These are phyloP conservation scores for Solanum pimpinellifolium DNA, from an alignment of 257 asterid species.

Conservation along the genomic window DNA sequence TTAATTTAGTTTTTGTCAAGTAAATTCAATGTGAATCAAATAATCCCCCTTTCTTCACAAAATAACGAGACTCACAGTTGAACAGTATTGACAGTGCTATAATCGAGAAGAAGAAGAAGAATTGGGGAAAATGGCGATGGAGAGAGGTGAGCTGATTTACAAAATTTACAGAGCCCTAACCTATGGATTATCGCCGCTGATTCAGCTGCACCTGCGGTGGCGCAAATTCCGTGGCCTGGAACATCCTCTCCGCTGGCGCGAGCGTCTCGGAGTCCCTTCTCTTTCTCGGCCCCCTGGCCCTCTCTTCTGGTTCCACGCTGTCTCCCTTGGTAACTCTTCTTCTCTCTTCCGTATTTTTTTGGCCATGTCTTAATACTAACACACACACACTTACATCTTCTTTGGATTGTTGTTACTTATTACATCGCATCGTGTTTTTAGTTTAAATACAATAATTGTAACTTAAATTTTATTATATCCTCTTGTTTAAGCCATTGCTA, in stretches of 20 bases:
- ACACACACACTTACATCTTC: neutral
- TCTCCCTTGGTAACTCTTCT: slow-evolving; percentile 48
- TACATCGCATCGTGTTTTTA: neutral
- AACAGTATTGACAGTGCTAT: neutral
- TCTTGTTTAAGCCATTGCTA: neutral
- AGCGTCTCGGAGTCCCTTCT: slow-evolving; percentile 78
- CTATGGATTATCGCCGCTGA: slow-evolving; percentile 58
- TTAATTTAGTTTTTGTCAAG: too few species aligned
- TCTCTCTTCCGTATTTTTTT: neutral
- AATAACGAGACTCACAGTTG: neutral
- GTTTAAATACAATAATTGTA: neutral
- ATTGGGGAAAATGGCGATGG: slow-evolving; percentile 15
- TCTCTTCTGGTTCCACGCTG: slow-evolving; percentile 90
- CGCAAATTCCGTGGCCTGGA: slow-evolving; percentile 71
- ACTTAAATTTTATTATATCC: too few species aligned
- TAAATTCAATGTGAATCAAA: too few species aligned
- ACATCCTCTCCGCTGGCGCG: slow-evolving; percentile 66
- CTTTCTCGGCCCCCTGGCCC: slow-evolving; percentile 58
- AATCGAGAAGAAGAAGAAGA: neutral
- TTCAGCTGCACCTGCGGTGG: slow-evolving; percentile 73
- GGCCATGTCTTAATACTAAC: neutral
- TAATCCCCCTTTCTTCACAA: neutral
- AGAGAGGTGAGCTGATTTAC: slow-evolving; percentile 42
- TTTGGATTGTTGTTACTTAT: neutral
- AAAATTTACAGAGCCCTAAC: slow-evolving; percentile 57